Evolutionary conservation across 768 basidiomycete genomes (phyloP), one percentile per base, ranked within the genome.

Genomic region (Pulveroboletus sp.): DNA sequence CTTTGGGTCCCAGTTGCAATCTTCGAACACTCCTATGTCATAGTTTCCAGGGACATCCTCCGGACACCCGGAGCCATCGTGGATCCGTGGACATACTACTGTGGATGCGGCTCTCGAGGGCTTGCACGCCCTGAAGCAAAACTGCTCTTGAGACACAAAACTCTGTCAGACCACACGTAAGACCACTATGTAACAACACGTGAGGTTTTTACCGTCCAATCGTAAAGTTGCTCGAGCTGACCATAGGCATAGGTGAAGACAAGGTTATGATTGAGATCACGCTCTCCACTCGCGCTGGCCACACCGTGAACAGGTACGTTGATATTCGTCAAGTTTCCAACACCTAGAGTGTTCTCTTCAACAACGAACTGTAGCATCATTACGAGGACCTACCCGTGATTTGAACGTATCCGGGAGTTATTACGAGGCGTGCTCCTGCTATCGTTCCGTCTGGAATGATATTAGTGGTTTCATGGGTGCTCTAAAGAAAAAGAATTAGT

Each of bases 241-340:
- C 80, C 82, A 66, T 83, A 87, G n/a, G 82, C 83, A 51, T 50
- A 76, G 18, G 85, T 84, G 64, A 87, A 87, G n/a, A 90, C 82
- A 38, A 87, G 73, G 3, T 80, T 83, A 27, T 84, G 86, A 31
- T 79, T 76, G 9, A 77, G 82, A 58, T 80, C 82, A 14, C 78
- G 82, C n/a, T 61, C 59, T 15, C 78, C 77, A 55, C 78, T 77
- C 42, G 77, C 76, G 39, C 83, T 85, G 17, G 79, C 82, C 40
- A 50, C 70, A 46, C 88, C 86, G 4, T 77, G 77, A 1, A 63
- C 59, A 7, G 81, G 80, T 28, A 88, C 73, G 64, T 88, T 86
- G 49, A 91, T 64, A 48, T 73, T 70, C 10, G 82, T 85, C 51
- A 87, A 61, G 62, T 89, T 76, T 6, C 85, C 86, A 44, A 76